Percentiles rank a stretch among this genome's conserved stretches.
Evolutionary conservation across 2,329 filamentous ascomycete species (phyloP).

Genomic region (Phoma sp.): DNA sequence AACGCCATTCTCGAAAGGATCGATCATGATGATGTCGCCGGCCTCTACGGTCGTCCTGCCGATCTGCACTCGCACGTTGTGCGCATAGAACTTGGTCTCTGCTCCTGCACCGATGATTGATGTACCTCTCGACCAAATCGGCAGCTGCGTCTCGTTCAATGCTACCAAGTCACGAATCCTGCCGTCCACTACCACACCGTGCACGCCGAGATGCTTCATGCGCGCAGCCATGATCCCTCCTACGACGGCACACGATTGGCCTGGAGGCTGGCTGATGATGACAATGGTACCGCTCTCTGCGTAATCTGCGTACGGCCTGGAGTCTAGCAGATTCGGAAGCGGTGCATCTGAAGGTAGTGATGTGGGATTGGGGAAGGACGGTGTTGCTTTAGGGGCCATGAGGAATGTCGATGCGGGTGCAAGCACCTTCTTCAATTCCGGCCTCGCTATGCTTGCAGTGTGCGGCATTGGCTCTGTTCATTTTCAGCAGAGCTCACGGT

Average conservation of each 20-base stretch:
- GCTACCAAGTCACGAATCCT: slow-evolving; percentile 70
- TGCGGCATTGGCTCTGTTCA: slow-evolving; percentile 35
- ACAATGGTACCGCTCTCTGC: slow-evolving; percentile 66
- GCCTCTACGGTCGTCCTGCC: slow-evolving; percentile 46
- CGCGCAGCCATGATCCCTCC: slow-evolving; percentile 78
- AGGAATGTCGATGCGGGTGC: slow-evolving; percentile 66
- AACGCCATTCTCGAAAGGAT: slow-evolving; percentile 69
- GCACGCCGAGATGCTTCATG: slow-evolving; percentile 67
- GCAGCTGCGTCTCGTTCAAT: slow-evolving; percentile 61
- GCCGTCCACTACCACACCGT: slow-evolving; percentile 70
- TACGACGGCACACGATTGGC: slow-evolving; percentile 72
- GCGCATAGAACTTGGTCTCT: slow-evolving; percentile 63
- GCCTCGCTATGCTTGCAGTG: slow-evolving; percentile 24
- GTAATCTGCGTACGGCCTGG: slow-evolving; percentile 72
- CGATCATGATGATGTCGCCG: slow-evolving; percentile 72
- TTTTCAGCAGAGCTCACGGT: background rate
- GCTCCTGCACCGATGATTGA: slow-evolving; percentile 65
- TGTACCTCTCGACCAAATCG: slow-evolving; percentile 64
- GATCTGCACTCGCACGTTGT: slow-evolving; percentile 50
- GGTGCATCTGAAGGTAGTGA: slow-evolving; percentile 40
- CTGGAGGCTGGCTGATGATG: slow-evolving; percentile 68
- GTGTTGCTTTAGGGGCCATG: slow-evolving; percentile 64
- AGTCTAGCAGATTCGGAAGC: slow-evolving; percentile 32
- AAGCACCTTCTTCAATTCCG: slow-evolving; percentile 43
- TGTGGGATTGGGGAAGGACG: slow-evolving; percentile 46